Conservation (phyloP, 2,329 filamentous ascomycete species). For the Epichloe sibirici region DNA sequence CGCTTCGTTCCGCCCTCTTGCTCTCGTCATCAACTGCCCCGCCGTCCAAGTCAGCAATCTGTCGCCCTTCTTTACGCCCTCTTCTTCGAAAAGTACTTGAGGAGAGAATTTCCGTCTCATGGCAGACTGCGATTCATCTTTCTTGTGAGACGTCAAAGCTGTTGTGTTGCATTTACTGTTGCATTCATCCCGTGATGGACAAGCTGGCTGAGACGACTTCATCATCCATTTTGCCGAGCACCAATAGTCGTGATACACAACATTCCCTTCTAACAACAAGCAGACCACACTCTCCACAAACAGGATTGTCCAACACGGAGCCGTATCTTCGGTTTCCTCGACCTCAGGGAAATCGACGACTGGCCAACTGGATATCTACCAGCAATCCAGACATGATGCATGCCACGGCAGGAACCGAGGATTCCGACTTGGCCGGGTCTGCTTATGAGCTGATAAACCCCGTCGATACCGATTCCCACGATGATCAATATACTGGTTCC, state of each 20-base stretch:
- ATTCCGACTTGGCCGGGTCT: conserved; percentile 42
- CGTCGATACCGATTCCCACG: conserved; percentile 41
- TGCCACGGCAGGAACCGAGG: conserved; percentile 30
- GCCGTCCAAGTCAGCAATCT: not conserved
- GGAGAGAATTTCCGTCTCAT: conserved; percentile 6
- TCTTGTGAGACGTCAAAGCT: conserved; percentile 13
- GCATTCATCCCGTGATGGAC: conserved; percentile 38
- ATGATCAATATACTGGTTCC: conserved; percentile 34
- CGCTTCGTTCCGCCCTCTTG: not conserved
- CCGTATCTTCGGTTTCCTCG: conserved; percentile 44
- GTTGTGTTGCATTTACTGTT: conserved; percentile 9
- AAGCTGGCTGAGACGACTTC: conserved; percentile 24
- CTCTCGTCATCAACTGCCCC: not conserved
- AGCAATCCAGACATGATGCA: conserved; percentile 47
- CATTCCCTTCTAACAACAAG: conserved; percentile 13
- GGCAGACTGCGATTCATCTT: conserved; percentile 9
- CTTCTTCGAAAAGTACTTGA: not conserved
- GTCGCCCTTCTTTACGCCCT: conserved; percentile 1
- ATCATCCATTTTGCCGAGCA: conserved; percentile 14
- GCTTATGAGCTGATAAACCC: conserved; percentile 44
- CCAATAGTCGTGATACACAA: conserved; percentile 17
- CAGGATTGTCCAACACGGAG: conserved; percentile 27
- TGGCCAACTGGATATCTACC: conserved; percentile 47
- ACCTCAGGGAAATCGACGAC: conserved; percentile 40
- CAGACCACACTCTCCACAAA: conserved; percentile 8